Evolutionary conservation across 2,329 filamentous ascomycete genomes (phyloP), one percentile per base, ranked within the genome.

Genomic region (Curvularia hawaiiensis): DNA sequence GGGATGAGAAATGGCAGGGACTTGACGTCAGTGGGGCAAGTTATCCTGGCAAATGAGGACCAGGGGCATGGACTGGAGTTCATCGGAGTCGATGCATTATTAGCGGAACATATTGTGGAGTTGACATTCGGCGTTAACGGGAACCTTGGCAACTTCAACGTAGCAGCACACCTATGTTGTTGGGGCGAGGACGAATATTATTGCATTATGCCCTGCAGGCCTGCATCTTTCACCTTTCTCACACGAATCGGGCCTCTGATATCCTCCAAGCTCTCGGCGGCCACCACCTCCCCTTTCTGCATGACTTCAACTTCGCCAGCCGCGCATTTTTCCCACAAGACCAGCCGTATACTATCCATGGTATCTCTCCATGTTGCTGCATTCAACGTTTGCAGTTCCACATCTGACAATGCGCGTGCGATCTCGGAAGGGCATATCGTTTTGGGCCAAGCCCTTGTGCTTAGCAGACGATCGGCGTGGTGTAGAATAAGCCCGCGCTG

Each of bases 371-470:
- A 84, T 6, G 70, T 64, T 26, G 54, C 45, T 10, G 61, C 67
- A 24, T 61, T 40, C 38, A 75, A 45, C 20, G 48, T 51, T 7
- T 56, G 40, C 30, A 84, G 67, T 30, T 84, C 80, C 9, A 67
- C 54, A 3, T 56, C 18, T 14, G 79, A 77, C 9, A 83, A 67
- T 1, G 79, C 76, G 26, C 82, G 75, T 1, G 81, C 80, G 39
- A 83, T 75, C 69, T 83, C 82, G 14, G 81, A 83, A 4, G 81
- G 82, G 63, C 82, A 84, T 59, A 83, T 79, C 0, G 82, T 84
- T 64, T 83, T 83, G 11, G 82, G 82, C 49, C 68, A 73, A 18
- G 67, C 62, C 38, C 79, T 70, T 10, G 64, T 48, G 33, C 59
- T 54, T 20, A 79, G 65, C 24, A 78, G 66, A 30, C 56, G 58